phyloP scores from a whole-genome alignment of 1,284 basidiomycete species.

The Naganishia cerealis region DNA sequence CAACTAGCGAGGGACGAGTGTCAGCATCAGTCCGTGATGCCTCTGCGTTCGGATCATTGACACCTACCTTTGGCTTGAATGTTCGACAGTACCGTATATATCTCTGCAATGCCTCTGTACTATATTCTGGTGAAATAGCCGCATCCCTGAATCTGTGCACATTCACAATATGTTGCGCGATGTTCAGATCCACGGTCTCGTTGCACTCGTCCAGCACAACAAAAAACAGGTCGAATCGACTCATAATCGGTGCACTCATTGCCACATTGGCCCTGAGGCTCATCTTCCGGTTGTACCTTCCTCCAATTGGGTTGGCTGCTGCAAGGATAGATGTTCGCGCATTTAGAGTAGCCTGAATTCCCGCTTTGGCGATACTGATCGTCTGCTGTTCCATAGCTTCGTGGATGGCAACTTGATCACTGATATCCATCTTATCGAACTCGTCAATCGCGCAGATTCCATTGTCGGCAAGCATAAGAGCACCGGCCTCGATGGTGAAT shows the following conservation, averaged over 20 bases:
- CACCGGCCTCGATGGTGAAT: slow-evolving; percentile 98
- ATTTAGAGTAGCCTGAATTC: slow-evolving; percentile 97
- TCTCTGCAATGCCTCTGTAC: slow-evolving; percentile 90
- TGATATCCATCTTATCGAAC: slow-evolving; percentile 99
- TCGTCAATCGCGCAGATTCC: slow-evolving; percentile 99
- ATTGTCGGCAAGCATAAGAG: slow-evolving; percentile 98
- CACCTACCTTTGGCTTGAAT: slow-evolving; percentile 87
- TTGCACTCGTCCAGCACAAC: slow-evolving; percentile 98
- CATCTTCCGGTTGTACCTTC: slow-evolving; percentile 94
- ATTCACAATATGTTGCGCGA: slow-evolving; percentile 96
- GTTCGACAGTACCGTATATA: slow-evolving; percentile 96
- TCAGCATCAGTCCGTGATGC: slow-evolving; percentile 11
- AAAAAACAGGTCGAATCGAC: slow-evolving; percentile 97
- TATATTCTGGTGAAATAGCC: slow-evolving; percentile 93
- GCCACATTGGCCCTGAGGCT: slow-evolving; percentile 91
- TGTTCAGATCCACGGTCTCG: slow-evolving; percentile 84
- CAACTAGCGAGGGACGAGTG: slow-evolving; percentile 60
- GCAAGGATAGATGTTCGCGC: slow-evolving; percentile 96
- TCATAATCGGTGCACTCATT: slow-evolving; percentile 99
- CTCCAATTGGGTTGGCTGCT: slow-evolving; percentile 94
- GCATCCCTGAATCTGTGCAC: slow-evolving; percentile 94
- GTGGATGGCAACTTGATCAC: slow-evolving; percentile 98
- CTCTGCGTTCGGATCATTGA: slow-evolving; percentile 8
- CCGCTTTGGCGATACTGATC: slow-evolving; percentile 98
- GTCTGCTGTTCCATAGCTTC: slow-evolving; percentile 99